Evolutionary conservation across 83 land plant genomes (phyloP).

Genomic region (Thuja plicata): DNA sequence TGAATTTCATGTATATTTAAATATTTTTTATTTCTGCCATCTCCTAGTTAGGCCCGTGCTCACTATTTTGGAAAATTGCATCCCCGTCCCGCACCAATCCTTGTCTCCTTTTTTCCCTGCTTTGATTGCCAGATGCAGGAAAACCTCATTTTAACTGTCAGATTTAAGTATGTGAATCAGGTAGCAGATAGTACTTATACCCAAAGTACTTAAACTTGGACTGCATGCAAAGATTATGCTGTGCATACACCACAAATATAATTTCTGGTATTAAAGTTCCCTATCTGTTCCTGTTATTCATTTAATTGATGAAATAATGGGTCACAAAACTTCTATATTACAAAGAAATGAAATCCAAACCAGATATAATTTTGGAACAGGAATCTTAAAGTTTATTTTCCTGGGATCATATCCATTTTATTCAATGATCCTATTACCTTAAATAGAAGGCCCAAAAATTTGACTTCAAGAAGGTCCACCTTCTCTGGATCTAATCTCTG

Average conservation of each 20-base stretch:
- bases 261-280: not conserved
- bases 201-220: not conserved
- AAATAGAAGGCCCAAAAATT: conserved; percentile 70
- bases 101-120: not conserved
- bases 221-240: not conserved
- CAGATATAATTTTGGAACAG: not conserved
- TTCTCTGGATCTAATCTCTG: conserved; percentile 56
- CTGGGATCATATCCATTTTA: not conserved
- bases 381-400: not conserved
- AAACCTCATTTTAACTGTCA: not conserved
- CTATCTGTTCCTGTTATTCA: not conserved
- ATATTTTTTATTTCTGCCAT: not conserved
- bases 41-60: not conserved
- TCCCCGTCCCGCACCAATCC: not conserved
- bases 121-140: not conserved
- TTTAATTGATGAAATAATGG: conserved; percentile 2
- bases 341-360: not conserved
- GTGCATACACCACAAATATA: not conserved
- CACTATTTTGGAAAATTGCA: not conserved
- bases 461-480: conserved; percentile 79
- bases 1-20: not conserved
- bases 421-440: conserved; percentile 45
- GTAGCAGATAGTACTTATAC: not conserved
- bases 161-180: not conserved
- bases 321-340: not conserved